A percentile compares a stretch with the other conserved stretches of the same genome.
phyloP scores from a whole-genome alignment of 2,329 filamentous ascomycete genomes.

The Cyphellophora attinorum region DNA sequence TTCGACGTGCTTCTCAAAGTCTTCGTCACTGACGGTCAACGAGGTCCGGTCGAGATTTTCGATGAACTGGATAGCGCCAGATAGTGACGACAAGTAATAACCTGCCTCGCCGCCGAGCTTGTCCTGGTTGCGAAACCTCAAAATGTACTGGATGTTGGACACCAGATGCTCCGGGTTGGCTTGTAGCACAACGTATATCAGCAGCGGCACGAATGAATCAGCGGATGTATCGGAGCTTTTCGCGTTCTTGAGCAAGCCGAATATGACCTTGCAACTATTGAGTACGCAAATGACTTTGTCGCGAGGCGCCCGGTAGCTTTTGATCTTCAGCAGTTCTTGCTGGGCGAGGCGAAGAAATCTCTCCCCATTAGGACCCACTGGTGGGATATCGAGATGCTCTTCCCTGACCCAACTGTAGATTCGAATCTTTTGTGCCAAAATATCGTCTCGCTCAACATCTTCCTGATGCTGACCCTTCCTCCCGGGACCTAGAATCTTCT shows the following conservation, averaged over 20 bases:
- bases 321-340: slow-evolving; percentile 92
- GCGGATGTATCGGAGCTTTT: slow-evolving; percentile 83
- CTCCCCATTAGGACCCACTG: slow-evolving; percentile 73
- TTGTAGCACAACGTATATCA: slow-evolving; percentile 92
- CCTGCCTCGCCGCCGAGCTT: slow-evolving; percentile 96
- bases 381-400: slow-evolving; percentile 84
- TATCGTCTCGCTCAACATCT: slow-evolving; percentile 90
- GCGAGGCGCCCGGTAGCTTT: slow-evolving; percentile 87
- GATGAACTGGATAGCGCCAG: slow-evolving; percentile 86
- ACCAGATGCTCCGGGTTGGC: slow-evolving; percentile 92
- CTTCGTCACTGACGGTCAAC: slow-evolving; percentile 84
- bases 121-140: slow-evolving; percentile 93
- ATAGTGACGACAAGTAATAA: slow-evolving; percentile 88
- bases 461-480: slow-evolving; percentile 92
- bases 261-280: slow-evolving; percentile 99
- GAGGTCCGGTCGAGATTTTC: slow-evolving; percentile 92
- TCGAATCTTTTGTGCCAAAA: slow-evolving; percentile 91
- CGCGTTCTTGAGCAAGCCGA: slow-evolving; percentile 83
- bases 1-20: slow-evolving; percentile 95
- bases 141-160: slow-evolving; percentile 95
- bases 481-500: slow-evolving; percentile 66
- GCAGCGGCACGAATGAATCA: slow-evolving; percentile 86
- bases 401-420: slow-evolving; percentile 95
- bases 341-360: slow-evolving; percentile 84
- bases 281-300: slow-evolving; percentile 98